Percentiles rank a stretch among this genome's conserved stretches.
Conservation (phyloP, 371 early-diverging fungal genomes). For the Zopfochytrium polystomum region DNA sequence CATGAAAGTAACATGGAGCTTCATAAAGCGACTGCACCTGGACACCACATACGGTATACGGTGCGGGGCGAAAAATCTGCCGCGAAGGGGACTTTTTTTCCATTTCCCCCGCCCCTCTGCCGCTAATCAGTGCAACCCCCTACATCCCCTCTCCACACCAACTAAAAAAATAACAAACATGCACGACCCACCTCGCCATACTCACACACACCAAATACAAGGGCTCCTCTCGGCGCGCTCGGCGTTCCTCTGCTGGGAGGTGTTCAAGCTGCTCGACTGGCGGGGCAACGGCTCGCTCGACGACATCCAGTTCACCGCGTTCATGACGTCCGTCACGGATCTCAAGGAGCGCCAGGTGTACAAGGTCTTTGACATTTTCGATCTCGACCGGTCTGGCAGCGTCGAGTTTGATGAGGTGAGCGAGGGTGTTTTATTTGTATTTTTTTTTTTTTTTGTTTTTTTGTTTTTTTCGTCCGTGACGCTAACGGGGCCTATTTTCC, state of each 20-base stretch:
- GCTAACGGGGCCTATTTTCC: neutral
- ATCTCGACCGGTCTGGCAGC: conserved; percentile 43
- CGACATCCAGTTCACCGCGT: conserved; percentile 42
- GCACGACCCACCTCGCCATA: neutral
- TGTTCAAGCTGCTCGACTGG: conserved; percentile 45
- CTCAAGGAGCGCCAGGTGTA: conserved; percentile 32
- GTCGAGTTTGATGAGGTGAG: conserved; percentile 49
- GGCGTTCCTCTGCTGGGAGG: conserved; percentile 34
- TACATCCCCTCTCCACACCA: neutral
- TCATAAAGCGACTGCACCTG: conserved; percentile 42
- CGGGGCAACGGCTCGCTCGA: conserved; percentile 38
- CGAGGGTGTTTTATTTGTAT: neutral
- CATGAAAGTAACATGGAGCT: conserved; percentile 44
- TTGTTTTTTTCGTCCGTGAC: neutral
- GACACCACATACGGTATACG: conserved; percentile 45
- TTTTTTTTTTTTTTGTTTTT: no score
- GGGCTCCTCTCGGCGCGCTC: conserved; percentile 40
- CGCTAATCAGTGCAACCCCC: no score
- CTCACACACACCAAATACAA: neutral
- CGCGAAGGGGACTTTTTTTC: no score
- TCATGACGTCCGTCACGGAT: conserved; percentile 42
- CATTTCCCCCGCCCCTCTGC: no score
- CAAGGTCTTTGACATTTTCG: conserved; percentile 49
- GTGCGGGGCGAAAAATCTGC: no score
- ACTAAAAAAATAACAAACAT: neutral